Evolutionary conservation across 805 yeast genomes (phyloP).

Genomic region (Pichia phayaonensis): DNA sequence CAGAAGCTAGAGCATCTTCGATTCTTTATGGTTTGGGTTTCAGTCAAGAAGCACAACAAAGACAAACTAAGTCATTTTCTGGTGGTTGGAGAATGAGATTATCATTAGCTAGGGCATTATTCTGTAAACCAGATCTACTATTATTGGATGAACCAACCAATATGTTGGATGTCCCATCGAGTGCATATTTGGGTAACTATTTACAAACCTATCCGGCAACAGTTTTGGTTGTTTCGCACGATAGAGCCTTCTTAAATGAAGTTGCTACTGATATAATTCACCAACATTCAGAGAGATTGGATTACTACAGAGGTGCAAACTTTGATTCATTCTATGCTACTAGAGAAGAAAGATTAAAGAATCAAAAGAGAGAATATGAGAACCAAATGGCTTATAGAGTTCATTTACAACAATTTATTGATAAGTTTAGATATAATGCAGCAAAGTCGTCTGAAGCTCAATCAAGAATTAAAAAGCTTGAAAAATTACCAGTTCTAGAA

Average conservation of each 20-base stretch:
- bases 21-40: constrained; percentile 91
- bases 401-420: constrained; percentile 91
- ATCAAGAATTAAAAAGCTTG: constrained; percentile 93
- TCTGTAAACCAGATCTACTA: constrained; percentile 92
- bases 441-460: constrained; percentile 98
- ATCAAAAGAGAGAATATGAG: constrained; percentile 90
- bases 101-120: constrained; percentile 94
- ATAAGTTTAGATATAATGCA: constrained; percentile 94
- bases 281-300: constrained; percentile 95
- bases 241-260: constrained; percentile 92
- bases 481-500: constrained; percentile 85
- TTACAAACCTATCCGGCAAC: constrained; percentile 88
- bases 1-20: constrained; percentile 94
- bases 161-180: constrained; percentile 99
- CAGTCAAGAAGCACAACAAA: constrained; percentile 74
- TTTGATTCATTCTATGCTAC: constrained; percentile 91
- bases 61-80: constrained; percentile 84
- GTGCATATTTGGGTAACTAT: constrained; percentile 86
- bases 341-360: constrained; percentile 90
- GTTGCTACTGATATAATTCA: constrained; percentile 98
- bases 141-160: constrained; percentile 97
- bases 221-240: constrained; percentile 94
- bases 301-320: constrained; percentile 89
- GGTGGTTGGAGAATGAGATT: constrained; percentile 99
- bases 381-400: constrained; percentile 93